Percentiles rank a stretch among this genome's conserved stretches.
Evolutionary conservation across 1,284 basidiomycete species (phyloP).

Genomic region (Tremellales sp.): DNA sequence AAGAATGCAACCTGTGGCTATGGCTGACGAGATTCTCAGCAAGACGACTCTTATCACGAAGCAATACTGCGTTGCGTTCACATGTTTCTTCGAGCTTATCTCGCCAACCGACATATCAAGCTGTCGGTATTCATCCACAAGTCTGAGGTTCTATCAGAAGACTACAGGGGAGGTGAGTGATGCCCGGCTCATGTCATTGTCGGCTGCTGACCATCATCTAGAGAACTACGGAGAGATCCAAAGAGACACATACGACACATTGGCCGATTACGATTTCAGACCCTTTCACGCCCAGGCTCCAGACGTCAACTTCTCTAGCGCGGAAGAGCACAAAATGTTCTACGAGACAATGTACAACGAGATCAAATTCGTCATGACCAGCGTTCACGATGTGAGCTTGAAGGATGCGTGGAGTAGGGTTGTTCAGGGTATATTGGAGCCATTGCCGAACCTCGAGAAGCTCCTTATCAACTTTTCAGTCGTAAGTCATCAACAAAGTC

Average conservation of each 20-base stretch:
- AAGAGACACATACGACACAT: constrained; percentile 73
- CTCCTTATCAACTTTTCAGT: constrained; percentile 51
- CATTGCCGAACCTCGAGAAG: constrained; percentile 49
- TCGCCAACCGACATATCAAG: constrained; percentile 71
- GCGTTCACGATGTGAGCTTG: constrained; percentile 54
- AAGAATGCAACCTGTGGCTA: background rate
- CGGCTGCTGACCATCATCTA: constrained; percentile 35
- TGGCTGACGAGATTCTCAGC: constrained; percentile 18
- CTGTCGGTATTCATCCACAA: constrained; percentile 97
- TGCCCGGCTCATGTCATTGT: constrained; percentile 2
- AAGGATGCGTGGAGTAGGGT: constrained; percentile 55
- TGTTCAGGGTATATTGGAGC: constrained; percentile 52
- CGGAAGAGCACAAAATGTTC: constrained; percentile 4
- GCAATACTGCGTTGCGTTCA: constrained; percentile 74
- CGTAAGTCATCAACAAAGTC: constrained; percentile 37
- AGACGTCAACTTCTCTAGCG: constrained; percentile 23
- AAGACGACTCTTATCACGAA: constrained; percentile 54
- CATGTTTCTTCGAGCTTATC: constrained; percentile 67
- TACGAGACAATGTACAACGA: constrained; percentile 40
- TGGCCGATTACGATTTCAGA: constrained; percentile 61
- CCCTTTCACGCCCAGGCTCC: constrained; percentile 26
- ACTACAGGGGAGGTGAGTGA: constrained; percentile 77
- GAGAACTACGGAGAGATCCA: constrained; percentile 86
- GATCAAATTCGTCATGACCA: constrained; percentile 54
- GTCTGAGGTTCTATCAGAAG: constrained; percentile 84